Percentiles rank a stretch among this genome's conserved stretches.
These are phyloP conservation scores for Fusarium armeniacum DNA, from an alignment of 2,329 filamentous ascomycete genomes.

Conservation along the genomic window DNA sequence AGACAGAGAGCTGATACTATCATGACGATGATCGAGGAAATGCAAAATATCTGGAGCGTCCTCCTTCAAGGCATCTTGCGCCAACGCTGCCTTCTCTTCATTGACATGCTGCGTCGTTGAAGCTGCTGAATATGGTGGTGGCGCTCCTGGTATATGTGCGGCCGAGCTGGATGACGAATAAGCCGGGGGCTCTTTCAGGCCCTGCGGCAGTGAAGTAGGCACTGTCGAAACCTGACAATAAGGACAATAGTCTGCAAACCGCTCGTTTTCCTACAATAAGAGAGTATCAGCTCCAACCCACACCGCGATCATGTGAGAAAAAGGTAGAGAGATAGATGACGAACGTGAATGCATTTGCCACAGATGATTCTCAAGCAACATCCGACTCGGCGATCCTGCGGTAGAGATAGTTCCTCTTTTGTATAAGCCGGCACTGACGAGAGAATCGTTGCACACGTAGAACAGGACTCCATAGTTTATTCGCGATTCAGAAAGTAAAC, in stretches of 20 bases:
- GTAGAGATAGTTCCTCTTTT: slow-evolving; percentile 69
- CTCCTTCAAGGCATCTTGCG: slow-evolving; percentile 52
- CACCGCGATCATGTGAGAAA: background rate
- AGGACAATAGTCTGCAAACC: slow-evolving; percentile 77
- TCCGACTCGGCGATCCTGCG: slow-evolving; percentile 71
- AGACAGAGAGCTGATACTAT: slow-evolving; percentile 77
- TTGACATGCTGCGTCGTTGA: slow-evolving; percentile 14
- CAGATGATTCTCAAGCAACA: slow-evolving; percentile 82
- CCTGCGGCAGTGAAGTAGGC: slow-evolving; percentile 70
- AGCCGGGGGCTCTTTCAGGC: slow-evolving; percentile 76
- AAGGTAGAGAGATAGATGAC: slow-evolving; percentile 45
- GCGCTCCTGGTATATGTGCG: slow-evolving; percentile 51
- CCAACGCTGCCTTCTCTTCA: slow-evolving; percentile 47
- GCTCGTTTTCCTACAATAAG: slow-evolving; percentile 68
- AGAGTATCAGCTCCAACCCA: slow-evolving; percentile 25
- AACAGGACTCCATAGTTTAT: slow-evolving; percentile 67
- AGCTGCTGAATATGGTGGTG: slow-evolving; percentile 58
- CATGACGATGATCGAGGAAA: slow-evolving; percentile 78
- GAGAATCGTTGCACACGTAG: slow-evolving; percentile 77
- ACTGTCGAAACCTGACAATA: slow-evolving; percentile 80
- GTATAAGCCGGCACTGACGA: slow-evolving; percentile 65
- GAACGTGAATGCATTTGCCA: slow-evolving; percentile 74
- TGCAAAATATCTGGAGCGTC: slow-evolving; percentile 77
- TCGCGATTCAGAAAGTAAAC: slow-evolving; percentile 4
- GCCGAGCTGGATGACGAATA: slow-evolving; percentile 64